Conservation (phyloP, 192 early-diverging fungal species). For the Coemansia sp. region DNA sequence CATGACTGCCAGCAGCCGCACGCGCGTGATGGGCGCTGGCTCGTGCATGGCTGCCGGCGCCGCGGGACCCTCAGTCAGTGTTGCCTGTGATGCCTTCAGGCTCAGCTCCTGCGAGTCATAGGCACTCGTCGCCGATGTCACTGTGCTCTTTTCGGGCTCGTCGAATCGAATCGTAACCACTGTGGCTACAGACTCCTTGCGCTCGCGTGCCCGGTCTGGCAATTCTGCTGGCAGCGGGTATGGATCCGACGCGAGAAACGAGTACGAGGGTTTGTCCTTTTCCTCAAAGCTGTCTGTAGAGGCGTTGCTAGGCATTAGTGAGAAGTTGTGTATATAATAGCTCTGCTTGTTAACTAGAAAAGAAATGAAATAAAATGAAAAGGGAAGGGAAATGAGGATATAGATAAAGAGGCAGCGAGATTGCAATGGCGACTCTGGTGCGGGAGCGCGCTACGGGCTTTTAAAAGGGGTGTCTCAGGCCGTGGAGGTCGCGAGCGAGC, state of each 20-base stretch:
- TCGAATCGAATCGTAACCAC: background rate
- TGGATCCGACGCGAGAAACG: slow-evolving; percentile 21
- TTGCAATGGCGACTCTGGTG: too few relatives aligned
- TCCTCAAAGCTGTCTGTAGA: slow-evolving; percentile 1
- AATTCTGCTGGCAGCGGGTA: slow-evolving; percentile 3
- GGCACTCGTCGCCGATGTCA: background rate
- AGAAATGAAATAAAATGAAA: too few relatives aligned
- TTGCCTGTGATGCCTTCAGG: slow-evolving; percentile 26
- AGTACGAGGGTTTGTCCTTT: background rate
- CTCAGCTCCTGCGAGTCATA: background rate
- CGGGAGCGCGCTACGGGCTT: too few relatives aligned
- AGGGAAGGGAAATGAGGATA: too few relatives aligned
- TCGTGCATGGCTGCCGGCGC: background rate
- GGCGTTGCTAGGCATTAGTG: background rate
- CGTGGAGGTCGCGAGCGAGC: too few relatives aligned
- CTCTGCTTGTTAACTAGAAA: too few relatives aligned
- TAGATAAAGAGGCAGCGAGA: too few relatives aligned
- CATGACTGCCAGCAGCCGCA: slow-evolving; percentile 26
- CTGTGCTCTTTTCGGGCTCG: slow-evolving; percentile 1
- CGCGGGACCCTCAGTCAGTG: slow-evolving; percentile 19
- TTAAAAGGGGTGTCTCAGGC: too few relatives aligned
- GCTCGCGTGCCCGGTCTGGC: slow-evolving; percentile 1
- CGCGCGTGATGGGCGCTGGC: slow-evolving; percentile 11
- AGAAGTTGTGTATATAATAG: background rate
- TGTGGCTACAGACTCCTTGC: slow-evolving; percentile 14